phyloP scores from a whole-genome alignment of 495 filamentous ascomycete genomes.

The Xylaria grammica region DNA sequence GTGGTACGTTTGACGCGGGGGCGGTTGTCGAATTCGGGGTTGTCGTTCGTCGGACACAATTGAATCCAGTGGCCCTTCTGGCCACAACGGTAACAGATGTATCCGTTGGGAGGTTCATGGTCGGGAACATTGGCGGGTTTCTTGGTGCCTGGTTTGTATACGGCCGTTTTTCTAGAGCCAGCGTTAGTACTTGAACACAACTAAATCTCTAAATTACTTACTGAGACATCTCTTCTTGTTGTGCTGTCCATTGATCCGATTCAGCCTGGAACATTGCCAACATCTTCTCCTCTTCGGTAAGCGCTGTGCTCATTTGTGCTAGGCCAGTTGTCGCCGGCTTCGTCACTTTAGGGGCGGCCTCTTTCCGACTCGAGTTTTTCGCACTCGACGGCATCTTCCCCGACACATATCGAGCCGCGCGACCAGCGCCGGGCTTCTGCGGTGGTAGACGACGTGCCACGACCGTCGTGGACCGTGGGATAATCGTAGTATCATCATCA shows the following conservation, averaged over 20 bases:
- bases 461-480: conserved; percentile 90
- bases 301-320: conserved; percentile 68
- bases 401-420: conserved; percentile 93
- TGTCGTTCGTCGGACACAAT: conserved; percentile 94
- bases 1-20: conserved; percentile 93
- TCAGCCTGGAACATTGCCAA: conserved; percentile 85
- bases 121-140: conserved; percentile 80
- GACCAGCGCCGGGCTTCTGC: conserved; percentile 76
- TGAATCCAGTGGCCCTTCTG: conserved; percentile 99
- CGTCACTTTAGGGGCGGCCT: conserved; percentile 57
- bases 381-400: conserved; percentile 95
- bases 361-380: conserved; percentile 77
- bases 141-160: conserved; percentile 58
- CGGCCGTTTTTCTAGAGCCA: conserved; percentile 54
- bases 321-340: conserved; percentile 62
- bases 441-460: conserved; percentile 89
- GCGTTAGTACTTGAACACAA: conserved; percentile 43
- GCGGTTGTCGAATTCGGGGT: conserved; percentile 90
- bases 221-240: conserved; percentile 92
- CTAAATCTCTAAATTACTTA: conserved; percentile 56
- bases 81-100: conserved; percentile 96
- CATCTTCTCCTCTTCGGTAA: conserved; percentile 90
- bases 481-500: conserved; percentile 94
- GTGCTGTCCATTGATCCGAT: conserved; percentile 83
- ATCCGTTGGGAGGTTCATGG: conserved; percentile 87